Evolutionary conservation across 2,329 filamentous ascomycete genomes (phyloP), one percentile per base, ranked within the genome.

Genomic region (Claviceps maximensis): DNA sequence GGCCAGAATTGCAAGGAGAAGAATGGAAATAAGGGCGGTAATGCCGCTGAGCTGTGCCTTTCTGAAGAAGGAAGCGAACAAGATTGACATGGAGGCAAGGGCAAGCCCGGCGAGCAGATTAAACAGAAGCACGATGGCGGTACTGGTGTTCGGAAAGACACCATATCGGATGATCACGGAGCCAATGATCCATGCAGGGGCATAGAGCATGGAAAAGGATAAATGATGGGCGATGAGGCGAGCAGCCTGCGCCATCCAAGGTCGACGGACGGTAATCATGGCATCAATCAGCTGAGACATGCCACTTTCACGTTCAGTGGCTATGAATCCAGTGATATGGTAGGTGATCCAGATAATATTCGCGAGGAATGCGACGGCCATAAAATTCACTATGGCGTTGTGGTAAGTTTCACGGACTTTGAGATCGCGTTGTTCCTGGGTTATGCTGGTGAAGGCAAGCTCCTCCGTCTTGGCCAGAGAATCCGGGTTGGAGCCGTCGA

Each of bases 261-360:
- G 73, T 49, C 76, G 76, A 52, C 77, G 76, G 53, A 87, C 87
- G 0, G 87, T 85, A 75, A 93, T 90, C 88, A 95, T 95, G 52
- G 88, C 85, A 67, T 96, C 90, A 45, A 96, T 81, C 29, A 96
- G 74, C 57, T 89, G 87, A 4, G 87, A 87, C 78, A 95, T 93
- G 54, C 89, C 90, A 17, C 82, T 74, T 70, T 96, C 90, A 53
- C 90, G 76, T 69, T 96, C 90, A 2, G 83, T 82, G 8, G 90
- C 89, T 65, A 95, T 84, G 60, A 90, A 82, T 9, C 90, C 90
- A 0, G 88, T 87, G 53, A 95, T 74, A 62, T 96, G 89, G 65
- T 95, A 96, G 40, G 84, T 84, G 27, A 95, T 79, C 52, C 87
- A 88, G 47, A 93, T 82, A 52, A 93, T 77, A 21, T 83, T 85